Conservation (phyloP, 208 protist genomes). For the Balamuthia mandrillaris region DNA sequence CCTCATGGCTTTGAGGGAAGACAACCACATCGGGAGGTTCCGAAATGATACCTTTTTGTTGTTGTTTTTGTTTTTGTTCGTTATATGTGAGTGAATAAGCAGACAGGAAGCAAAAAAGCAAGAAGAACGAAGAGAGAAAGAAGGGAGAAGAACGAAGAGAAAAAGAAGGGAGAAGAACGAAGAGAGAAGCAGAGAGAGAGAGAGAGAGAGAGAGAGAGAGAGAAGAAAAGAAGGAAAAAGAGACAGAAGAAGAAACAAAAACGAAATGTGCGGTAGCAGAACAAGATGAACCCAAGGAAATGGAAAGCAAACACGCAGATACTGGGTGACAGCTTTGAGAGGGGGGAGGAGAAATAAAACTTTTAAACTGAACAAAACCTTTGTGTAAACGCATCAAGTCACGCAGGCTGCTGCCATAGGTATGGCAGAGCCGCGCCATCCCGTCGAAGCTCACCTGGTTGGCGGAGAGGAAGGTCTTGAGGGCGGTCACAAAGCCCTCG, state of each 20-base stretch:
- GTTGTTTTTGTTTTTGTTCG: background rate
- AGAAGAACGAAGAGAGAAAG: background rate
- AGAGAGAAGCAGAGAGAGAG: background rate
- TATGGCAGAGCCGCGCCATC: constrained; percentile 45
- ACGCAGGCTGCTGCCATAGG: constrained; percentile 44
- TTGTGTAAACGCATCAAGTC: constrained; percentile 48
- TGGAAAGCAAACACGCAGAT: background rate
- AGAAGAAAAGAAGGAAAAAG: background rate
- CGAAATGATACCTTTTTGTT: background rate
- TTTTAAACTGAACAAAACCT: background rate
- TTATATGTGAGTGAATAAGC: background rate
- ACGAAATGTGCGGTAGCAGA: too few species aligned
- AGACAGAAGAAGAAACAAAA: too few species aligned
- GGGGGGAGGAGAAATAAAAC: background rate
- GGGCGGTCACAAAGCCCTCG: constrained; percentile 19
- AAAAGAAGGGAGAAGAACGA: background rate
- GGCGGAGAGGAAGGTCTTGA: constrained; percentile 32
- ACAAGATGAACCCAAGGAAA: too few species aligned
- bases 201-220: background rate
- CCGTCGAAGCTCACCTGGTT: constrained; percentile 43
- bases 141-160: background rate
- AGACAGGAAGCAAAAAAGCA: background rate
- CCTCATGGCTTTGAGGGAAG: constrained; percentile 46
- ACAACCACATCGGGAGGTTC: background rate
- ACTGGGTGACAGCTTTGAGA: background rate